phyloP scores from a whole-genome alignment of 2,329 filamentous ascomycete species.

The Xylaria sp. region DNA sequence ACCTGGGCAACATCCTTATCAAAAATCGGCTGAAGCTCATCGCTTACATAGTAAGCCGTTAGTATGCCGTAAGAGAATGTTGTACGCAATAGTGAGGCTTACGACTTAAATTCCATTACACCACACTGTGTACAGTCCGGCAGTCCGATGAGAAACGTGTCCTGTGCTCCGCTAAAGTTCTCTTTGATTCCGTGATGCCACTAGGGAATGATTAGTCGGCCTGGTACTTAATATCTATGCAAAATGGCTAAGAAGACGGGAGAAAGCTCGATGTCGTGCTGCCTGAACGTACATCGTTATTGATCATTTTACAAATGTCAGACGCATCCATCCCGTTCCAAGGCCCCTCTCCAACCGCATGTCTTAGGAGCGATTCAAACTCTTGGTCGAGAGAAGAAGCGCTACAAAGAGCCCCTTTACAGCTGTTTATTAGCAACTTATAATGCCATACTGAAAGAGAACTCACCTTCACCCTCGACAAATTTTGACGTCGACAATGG shows the following conservation, averaged over 20 bases:
- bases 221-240: background rate
- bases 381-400: conserved; percentile 21
- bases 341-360: background rate
- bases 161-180: conserved; percentile 8
- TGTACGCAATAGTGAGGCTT: background rate
- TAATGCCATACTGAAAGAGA: no score
- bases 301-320: conserved; percentile 24
- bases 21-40: conserved; percentile 17
- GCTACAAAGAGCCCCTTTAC: conserved; percentile 21
- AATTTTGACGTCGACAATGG: conserved; percentile 18
- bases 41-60: background rate
- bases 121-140: background rate
- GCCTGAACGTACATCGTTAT: conserved; percentile 15
- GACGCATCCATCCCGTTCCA: conserved; percentile 11
- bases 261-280: background rate
- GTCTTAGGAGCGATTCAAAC: conserved; percentile 18
- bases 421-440: background rate
- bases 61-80: background rate
- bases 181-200: conserved; percentile 27
- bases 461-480: conserved; percentile 25
- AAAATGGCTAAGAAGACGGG: no score
- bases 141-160: conserved; percentile 12
- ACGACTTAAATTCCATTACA: conserved; percentile 11
- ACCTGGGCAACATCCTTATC: conserved; percentile 11
- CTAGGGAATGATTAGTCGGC: background rate